A percentile compares a stretch with the other conserved stretches of the same genome.
phyloP scores from a whole-genome alignment of 257 asterid species.

The Scutellaria galericulata region DNA sequence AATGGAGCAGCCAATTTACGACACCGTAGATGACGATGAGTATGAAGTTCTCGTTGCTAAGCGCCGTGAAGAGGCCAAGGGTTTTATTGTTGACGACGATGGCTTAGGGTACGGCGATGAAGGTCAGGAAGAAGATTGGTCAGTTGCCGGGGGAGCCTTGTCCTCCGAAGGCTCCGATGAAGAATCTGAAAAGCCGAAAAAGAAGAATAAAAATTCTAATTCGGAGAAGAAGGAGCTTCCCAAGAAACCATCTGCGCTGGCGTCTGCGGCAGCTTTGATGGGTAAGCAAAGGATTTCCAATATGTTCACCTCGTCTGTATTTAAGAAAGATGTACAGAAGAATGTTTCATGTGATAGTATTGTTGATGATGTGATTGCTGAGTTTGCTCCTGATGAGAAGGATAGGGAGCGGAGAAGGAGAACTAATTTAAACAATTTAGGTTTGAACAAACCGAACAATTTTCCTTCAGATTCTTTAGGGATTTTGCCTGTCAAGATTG shows the following conservation, averaged over 20 bases:
- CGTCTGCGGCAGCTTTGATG: slow-evolving; percentile 86
- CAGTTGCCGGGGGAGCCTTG: slow-evolving; percentile 54
- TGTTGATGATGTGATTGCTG: slow-evolving; percentile 89
- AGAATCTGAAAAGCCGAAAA: slow-evolving; percentile 63
- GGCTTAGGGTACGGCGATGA: slow-evolving; percentile 93
- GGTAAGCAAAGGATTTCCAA: slow-evolving; percentile 85
- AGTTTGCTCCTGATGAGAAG: slow-evolving; percentile 85
- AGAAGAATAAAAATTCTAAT: slow-evolving; percentile 49
- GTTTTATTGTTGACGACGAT: slow-evolving; percentile 83
- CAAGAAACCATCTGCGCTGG: slow-evolving; percentile 67
- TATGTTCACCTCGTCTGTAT: slow-evolving; percentile 82
- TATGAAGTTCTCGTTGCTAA: slow-evolving; percentile 80
- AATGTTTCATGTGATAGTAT: slow-evolving; percentile 73
- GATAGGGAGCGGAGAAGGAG: slow-evolving; percentile 83
- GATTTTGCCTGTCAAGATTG: slow-evolving; percentile 43
- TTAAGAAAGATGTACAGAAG: slow-evolving; percentile 64
- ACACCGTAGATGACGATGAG: slow-evolving; percentile 82
- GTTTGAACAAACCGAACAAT: slow-evolving; percentile 32
- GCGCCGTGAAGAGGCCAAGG: slow-evolving; percentile 76
- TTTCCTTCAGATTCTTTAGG: slow-evolving; percentile 32
- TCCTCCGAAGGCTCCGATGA: slow-evolving; percentile 82
- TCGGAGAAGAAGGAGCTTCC: slow-evolving; percentile 63
- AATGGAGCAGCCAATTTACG: slow-evolving; percentile 82
- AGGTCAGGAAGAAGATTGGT: slow-evolving; percentile 98
- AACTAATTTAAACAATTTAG: slow-evolving; percentile 38